phyloP scores from a whole-genome alignment of 805 yeast species.

The Candida wancherniae region DNA sequence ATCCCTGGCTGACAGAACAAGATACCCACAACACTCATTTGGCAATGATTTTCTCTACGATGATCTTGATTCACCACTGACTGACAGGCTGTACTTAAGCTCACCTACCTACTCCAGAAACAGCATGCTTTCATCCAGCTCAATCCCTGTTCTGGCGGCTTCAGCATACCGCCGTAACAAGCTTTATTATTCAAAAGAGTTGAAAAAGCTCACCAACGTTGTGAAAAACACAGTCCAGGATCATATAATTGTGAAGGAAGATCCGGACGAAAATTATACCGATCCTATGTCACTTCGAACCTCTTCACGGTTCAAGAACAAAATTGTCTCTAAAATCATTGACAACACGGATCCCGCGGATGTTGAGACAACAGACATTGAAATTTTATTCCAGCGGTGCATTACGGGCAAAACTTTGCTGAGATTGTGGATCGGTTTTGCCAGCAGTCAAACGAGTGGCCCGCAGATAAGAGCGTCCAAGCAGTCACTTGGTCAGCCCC shows the following conservation, averaged over 20 bases:
- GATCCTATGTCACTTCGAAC: constrained; percentile 13
- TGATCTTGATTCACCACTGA: constrained; percentile 6
- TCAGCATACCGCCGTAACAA: constrained; percentile 23
- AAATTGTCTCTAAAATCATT: constrained; percentile 30
- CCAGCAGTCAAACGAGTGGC: too few species aligned
- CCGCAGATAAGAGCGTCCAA: too few species aligned
- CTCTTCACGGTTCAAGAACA: constrained; percentile 27
- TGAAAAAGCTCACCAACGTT: constrained; percentile 54
- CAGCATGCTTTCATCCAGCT: constrained; percentile 1
- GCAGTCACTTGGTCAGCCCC: too few species aligned
- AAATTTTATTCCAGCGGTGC: constrained; percentile 26
- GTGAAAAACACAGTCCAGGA: constrained; percentile 75
- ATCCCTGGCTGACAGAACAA: constrained; percentile 22
- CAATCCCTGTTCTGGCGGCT: constrained; percentile 10
- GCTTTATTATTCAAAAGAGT: constrained; percentile 35
- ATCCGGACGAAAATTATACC: constrained; percentile 13
- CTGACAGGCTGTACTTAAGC: constrained; percentile 3
- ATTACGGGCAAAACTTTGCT: constrained; percentile 31
- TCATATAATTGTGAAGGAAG: constrained; percentile 24
- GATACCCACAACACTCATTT: constrained; percentile 8
- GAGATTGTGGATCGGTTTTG: constrained; percentile 29
- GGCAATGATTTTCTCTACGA: constrained; percentile 10
- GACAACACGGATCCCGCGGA: constrained; percentile 33
- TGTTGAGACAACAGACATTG: constrained; percentile 39
- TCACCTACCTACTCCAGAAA: constrained; percentile 1